These are phyloP conservation scores for Leishmania mexicana DNA, from an alignment of 208 protist species.

Conservation along the genomic window DNA sequence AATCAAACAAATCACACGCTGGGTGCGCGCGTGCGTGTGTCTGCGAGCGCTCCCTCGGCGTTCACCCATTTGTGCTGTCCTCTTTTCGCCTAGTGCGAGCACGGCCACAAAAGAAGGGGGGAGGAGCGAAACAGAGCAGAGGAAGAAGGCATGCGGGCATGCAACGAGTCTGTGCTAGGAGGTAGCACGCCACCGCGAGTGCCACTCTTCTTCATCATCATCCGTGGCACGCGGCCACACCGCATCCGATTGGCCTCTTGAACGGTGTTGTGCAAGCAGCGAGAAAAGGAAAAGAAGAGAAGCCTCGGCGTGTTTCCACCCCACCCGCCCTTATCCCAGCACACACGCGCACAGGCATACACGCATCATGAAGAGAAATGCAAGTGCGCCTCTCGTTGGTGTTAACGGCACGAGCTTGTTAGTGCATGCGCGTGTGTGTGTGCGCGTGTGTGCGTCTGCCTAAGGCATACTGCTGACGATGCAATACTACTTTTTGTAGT, in stretches of 20 bases:
- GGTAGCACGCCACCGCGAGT: not conserved
- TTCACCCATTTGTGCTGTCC: no score
- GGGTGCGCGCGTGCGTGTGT: not conserved
- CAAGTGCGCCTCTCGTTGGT: not conserved
- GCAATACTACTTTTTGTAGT: conserved; percentile 49
- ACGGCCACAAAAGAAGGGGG: not conserved
- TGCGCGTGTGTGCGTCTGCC: not conserved
- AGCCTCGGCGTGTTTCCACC: not conserved
- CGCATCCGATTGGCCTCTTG: not conserved
- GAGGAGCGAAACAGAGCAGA: not conserved
- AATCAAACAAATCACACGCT: not conserved
- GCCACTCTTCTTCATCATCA: not conserved
- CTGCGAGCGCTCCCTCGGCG: not conserved
- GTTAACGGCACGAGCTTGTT: not conserved
- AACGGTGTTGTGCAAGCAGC: not conserved
- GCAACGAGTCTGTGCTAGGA: not conserved
- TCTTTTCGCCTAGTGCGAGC: not conserved
- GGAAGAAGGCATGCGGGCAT: not conserved
- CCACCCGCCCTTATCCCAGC: not conserved
- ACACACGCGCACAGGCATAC: not conserved
- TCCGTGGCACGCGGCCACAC: not conserved
- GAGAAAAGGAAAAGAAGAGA: not conserved
- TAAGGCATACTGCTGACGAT: conserved; percentile 17
- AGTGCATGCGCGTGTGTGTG: not conserved
- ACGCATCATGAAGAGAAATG: not conserved